Base-by-base conservation (phyloP, 2,329 filamentous ascomycete genomes). In the Penicillium olsonii region DNA sequence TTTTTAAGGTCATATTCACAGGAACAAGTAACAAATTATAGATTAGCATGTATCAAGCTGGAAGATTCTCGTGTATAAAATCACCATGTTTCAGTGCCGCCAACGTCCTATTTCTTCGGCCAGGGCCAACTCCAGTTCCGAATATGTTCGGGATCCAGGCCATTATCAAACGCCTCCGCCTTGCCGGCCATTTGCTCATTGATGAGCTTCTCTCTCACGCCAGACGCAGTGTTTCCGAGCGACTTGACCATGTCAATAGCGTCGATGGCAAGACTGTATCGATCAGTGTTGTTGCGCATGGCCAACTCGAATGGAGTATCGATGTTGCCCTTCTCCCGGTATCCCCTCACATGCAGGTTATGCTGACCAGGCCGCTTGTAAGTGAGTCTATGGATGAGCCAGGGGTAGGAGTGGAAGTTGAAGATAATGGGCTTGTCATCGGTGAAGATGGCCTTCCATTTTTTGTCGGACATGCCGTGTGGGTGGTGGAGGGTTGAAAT, bases 361-460 rank as follows among this genome's bases (percentile, higher is more conserved):
- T 77, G 67, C 67, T 80, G 82, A 5, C 87, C 87, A 2, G 84
- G 84, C 1, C 87, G 83, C 73, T 87, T 87, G 74, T 90, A 91
- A 0, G 87, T 87, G 59, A 92, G 71, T 42, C 87, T 80, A 73
- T 91, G 87, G 43, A 92, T 82, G 62, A 92, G 77, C 86, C 85
- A 91, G 8, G 88, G 87, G 73, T 92, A 91, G 26, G 83, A 87
- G 75, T 92, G 88, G 81, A 91, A 92, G 75, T 90, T 91, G 78
- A 92, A 91, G 65, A 91, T 84, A 65, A 90, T 76, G 18, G 87
- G 88, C 57, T 79, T 84, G 74, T 90, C 76, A 14, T 78, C 76
- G 1, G 87, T 91, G 77, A 92, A 92, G 56, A 90, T 73, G 33
- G 85, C 76, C 12, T 70, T 71, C 82, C 85, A 92, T 65, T 90